Evolutionary conservation across 2,329 filamentous ascomycete species (phyloP).

Genomic region (Penicillium sp.): DNA sequence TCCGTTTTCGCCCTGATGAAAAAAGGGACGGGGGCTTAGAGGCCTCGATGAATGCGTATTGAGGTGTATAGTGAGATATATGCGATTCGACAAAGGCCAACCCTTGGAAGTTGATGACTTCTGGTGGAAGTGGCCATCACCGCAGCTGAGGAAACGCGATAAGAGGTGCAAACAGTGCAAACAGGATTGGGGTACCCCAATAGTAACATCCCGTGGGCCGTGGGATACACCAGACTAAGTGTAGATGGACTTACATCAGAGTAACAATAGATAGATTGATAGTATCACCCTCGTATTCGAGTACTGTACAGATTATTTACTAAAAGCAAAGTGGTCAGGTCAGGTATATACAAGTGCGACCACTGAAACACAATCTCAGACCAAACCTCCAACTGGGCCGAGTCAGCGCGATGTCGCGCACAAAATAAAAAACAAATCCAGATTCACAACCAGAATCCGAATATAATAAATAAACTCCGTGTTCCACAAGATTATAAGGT

Average conservation of each 20-base stretch:
- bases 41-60: conserved; percentile 4
- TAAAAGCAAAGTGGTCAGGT: conserved; percentile 8
- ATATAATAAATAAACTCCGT: not conserved
- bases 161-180: not conserved
- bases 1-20: not conserved
- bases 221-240: no score
- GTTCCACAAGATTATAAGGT: not conserved
- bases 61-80: not conserved
- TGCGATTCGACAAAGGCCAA: not conserved
- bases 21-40: no score
- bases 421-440: not conserved
- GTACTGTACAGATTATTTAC: conserved; percentile 27
- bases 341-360: conserved; percentile 23
- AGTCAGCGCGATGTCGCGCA: no score
- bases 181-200: not conserved
- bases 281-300: conserved; percentile 3
- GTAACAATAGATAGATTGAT: not conserved
- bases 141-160: not conserved
- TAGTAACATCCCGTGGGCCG: no score
- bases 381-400: no score
- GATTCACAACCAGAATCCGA: conserved; percentile 7
- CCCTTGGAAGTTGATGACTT: not conserved
- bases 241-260: no score
- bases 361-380: conserved; percentile 8
- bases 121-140: no score